Conservation (phyloP, 768 basidiomycete genomes). For the Russula emetica region DNA sequence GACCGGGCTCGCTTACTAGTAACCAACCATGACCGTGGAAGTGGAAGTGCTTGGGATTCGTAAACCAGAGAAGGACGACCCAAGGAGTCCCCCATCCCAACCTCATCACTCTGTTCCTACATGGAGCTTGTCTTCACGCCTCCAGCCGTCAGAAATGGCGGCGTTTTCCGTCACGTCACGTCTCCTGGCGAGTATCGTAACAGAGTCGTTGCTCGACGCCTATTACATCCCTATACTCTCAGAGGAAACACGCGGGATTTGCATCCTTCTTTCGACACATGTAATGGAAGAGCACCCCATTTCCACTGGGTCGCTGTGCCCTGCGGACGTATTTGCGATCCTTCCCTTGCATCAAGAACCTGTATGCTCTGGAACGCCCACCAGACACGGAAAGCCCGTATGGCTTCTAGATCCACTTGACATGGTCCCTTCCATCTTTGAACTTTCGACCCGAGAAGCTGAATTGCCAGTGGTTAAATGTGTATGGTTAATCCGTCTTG, state of each 20-base stretch:
- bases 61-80: not conserved
- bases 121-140: slow-evolving; percentile 10
- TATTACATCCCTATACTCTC: slow-evolving; percentile 39
- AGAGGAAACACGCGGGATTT: slow-evolving; percentile 35
- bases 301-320: slow-evolving; percentile 35
- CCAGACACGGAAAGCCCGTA: slow-evolving; percentile 40
- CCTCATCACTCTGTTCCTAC: slow-evolving; percentile 2
- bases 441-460: slow-evolving; percentile 30
- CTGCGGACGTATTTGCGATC: slow-evolving; percentile 45
- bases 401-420: slow-evolving; percentile 56
- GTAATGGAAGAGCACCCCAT: slow-evolving; percentile 36
- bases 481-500: slow-evolving; percentile 1
- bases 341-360: slow-evolving; percentile 47
- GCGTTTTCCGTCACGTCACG: slow-evolving; percentile 47
- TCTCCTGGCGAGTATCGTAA: slow-evolving; percentile 47
- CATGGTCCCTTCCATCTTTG: slow-evolving; percentile 46
- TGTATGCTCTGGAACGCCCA: slow-evolving; percentile 36
- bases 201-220: slow-evolving; percentile 44
- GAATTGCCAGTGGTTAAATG: not conserved
- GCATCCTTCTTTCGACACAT: slow-evolving; percentile 40
- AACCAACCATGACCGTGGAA: not conserved
- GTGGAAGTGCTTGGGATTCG: not conserved
- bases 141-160: slow-evolving; percentile 30
- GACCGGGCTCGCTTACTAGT: not conserved
- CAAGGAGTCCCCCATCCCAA: not conserved